Base-by-base conservation (phyloP, 1,284 basidiomycete genomes). In the Sphaerobolus stellatus region DNA sequence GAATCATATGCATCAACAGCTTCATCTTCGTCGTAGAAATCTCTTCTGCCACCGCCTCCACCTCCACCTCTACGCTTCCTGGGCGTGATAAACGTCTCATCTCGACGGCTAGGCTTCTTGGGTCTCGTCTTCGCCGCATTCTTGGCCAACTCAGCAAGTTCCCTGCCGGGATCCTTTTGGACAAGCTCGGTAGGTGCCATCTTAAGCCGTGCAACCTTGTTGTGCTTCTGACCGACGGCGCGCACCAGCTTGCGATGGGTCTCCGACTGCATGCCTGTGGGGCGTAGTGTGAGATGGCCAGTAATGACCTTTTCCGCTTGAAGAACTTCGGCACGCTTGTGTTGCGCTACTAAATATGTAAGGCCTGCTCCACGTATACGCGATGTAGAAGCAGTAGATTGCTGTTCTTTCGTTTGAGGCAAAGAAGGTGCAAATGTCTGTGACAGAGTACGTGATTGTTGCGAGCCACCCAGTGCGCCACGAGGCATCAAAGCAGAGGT, bases 311-410 rank as follows among this genome's bases (percentile, higher is more conserved):
- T 85, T 68, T 95, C 92, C 22, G 90, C 81, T 69, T 95, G 92
- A 36, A 94, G 77, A 20, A 96, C 83, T 59, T 89, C 84, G 5
- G 89, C 89, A 48, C 88, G 85, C 63, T 89, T 87, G 73, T 96
- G 92, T 62, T 94, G 92, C 11, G 92, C 90, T 58, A 94, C 90
- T 57, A 95, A 84, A 71, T 95, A 96, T 7, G 91, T 90, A 40
- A 92, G 75, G 27, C 89, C 88, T 62, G 90, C 84, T 11, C 80
- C 76, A 65, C 62, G 61, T 20, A 53, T 47, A 54, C 18, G 62
- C 56, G 8, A 56, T 59, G 33, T 63, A 66, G 14, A 61, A 61
- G 58, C 70, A 64, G 34, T 66, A 4, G 29, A 20, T 13, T 41
- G 34, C 9, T 28, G 40, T 7, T 33, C 29, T 29, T 56, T 41